Conservation (phyloP, 139 green algal species). For the Picochlorum sp. region DNA sequence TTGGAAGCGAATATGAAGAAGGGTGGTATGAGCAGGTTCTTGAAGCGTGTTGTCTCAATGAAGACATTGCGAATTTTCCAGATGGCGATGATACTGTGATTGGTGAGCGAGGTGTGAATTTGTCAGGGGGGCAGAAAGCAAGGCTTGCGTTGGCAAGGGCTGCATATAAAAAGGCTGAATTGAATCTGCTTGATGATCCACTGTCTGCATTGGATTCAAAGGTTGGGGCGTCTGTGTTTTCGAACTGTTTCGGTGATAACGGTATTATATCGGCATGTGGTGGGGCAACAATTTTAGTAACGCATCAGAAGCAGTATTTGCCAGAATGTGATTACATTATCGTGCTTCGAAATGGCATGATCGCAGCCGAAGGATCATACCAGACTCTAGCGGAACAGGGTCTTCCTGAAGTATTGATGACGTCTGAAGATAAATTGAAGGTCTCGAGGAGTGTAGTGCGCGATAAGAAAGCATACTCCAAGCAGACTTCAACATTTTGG, state of each 20-base stretch:
- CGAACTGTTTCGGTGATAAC: slow-evolving; percentile 51
- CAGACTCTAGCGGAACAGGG: too few species aligned
- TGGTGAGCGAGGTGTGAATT: slow-evolving; percentile 82
- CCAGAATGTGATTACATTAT: slow-evolving; percentile 64
- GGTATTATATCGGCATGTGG: slow-evolving; percentile 42
- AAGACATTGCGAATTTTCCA: slow-evolving; percentile 63
- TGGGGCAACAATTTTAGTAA: slow-evolving; percentile 74
- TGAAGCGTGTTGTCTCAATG: slow-evolving; percentile 46
- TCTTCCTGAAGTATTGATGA: too few species aligned
- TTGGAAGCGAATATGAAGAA: slow-evolving; percentile 50
- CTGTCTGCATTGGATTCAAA: slow-evolving; percentile 74
- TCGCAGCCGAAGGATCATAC: slow-evolving; percentile 47
- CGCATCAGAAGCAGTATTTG: slow-evolving; percentile 83
- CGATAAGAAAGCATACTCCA: neutral
- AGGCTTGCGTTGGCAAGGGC: slow-evolving; percentile 71
- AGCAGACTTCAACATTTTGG: neutral
- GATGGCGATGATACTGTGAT: slow-evolving; percentile 76
- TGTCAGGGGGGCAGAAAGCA: slow-evolving; percentile 67
- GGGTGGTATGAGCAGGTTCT: slow-evolving; percentile 48
- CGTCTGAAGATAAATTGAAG: too few species aligned
- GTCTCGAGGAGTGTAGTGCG: too few species aligned
- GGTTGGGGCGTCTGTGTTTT: slow-evolving; percentile 61
- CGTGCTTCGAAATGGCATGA: slow-evolving; percentile 52
- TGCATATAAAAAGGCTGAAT: slow-evolving; percentile 48
- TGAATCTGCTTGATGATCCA: slow-evolving; percentile 82